phyloP scores from a whole-genome alignment of 768 basidiomycete genomes.

The Boletus reticulatus region DNA sequence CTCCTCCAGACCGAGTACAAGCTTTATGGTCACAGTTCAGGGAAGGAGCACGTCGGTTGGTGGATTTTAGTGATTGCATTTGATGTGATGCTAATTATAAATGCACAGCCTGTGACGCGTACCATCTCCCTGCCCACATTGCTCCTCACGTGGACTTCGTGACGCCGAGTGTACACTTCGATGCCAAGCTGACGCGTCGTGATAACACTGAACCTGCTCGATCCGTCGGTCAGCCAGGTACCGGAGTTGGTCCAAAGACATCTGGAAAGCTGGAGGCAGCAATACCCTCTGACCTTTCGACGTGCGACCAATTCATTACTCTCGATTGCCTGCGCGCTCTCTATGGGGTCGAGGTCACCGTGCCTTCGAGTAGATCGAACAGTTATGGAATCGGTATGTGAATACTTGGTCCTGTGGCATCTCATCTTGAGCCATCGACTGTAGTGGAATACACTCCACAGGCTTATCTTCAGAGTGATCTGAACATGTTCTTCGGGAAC shows the following conservation, averaged over 20 bases:
- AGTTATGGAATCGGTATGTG: constrained; percentile 33
- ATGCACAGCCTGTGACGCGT: constrained; percentile 28
- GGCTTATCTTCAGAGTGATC: constrained; percentile 28
- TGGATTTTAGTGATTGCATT: not conserved
- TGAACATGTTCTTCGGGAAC: constrained; percentile 30
- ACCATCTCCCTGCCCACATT: constrained; percentile 32
- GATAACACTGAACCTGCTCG: not conserved
- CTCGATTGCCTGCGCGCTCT: constrained; percentile 29
- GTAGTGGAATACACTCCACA: constrained; percentile 36
- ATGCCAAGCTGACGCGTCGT: constrained; percentile 17
- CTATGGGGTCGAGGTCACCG: constrained; percentile 26
- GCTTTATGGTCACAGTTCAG: constrained; percentile 24
- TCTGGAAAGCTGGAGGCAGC: constrained; percentile 2
- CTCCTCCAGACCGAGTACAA: constrained; percentile 34
- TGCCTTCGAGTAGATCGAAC: constrained; percentile 21
- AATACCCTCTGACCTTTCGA: constrained; percentile 7
- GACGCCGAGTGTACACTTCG: constrained; percentile 36
- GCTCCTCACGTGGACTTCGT: constrained; percentile 35
- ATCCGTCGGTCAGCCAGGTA: constrained; percentile 18
- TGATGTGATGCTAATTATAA: constrained; percentile 4
- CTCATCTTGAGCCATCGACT: not conserved
- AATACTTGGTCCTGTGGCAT: not conserved
- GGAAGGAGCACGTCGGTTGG: constrained; percentile 26
- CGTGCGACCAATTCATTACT: constrained; percentile 31
- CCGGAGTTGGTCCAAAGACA: constrained; percentile 14